A percentile compares a stretch with the other conserved stretches of the same genome.
Evolutionary conservation across 495 filamentous ascomycete genomes (phyloP).

Genomic region (Copromyces sp.): DNA sequence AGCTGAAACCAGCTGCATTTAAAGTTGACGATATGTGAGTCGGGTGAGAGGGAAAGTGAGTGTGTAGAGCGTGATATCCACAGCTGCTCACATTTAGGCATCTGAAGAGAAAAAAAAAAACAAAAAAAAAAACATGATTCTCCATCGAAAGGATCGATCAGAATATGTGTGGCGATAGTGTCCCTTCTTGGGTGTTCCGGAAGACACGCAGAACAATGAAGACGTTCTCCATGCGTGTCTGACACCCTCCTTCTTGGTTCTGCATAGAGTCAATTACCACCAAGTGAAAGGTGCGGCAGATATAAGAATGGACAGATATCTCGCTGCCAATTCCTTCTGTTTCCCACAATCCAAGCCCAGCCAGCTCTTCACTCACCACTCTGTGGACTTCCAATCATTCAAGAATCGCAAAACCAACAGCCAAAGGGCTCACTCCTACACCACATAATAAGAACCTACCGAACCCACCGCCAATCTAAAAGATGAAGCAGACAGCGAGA

Average conservation of each 20-base stretch:
- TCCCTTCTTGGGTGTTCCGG: not conserved
- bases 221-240: not conserved
- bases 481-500: not conserved
- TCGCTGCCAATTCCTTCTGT: no score
- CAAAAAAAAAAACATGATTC: no score
- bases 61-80: no score
- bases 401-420: not conserved
- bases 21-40: no score
- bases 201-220: not conserved
- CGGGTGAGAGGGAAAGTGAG: no score
- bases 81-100: no score
- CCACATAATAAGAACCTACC: not conserved
- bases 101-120: no score
- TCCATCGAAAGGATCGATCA: not conserved
- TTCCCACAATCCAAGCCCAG: not conserved
- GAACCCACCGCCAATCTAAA: not conserved
- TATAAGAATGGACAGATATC: no score
- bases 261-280: no score
- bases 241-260: no score
- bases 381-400: not conserved
- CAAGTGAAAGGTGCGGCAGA: no score
- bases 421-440: not conserved
- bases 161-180: not conserved
- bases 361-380: not conserved
- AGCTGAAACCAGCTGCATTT: no score